Evolutionary conservation across 306 rosid genomes (phyloP).

Genomic region (Albizia julibrissin): DNA sequence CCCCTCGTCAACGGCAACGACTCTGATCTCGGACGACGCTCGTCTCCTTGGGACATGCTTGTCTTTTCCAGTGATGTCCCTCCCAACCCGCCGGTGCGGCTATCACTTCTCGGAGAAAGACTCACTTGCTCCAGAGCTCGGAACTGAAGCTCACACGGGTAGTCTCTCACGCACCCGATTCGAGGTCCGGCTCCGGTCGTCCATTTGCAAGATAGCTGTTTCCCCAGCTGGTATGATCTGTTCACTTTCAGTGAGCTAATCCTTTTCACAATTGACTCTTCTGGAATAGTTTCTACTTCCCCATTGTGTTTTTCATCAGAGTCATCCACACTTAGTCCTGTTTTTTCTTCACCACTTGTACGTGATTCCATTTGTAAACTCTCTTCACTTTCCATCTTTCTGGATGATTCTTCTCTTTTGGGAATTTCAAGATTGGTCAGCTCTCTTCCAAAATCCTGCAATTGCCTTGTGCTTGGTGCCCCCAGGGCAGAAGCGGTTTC

Average conservation of each 20-base stretch:
- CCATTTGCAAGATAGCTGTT: constrained; percentile 93
- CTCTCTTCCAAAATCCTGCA: constrained; percentile 36
- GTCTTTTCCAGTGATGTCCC: constrained; percentile 20
- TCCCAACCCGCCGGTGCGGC: constrained; percentile 31
- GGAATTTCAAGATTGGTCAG: constrained; percentile 67
- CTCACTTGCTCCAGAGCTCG: constrained; percentile 83
- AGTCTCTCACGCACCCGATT: constrained; percentile 89
- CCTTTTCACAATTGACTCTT: constrained; percentile 73
- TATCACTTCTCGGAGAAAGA: constrained; percentile 73
- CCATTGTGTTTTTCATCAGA: constrained; percentile 44
- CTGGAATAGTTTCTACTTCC: constrained; percentile 53
- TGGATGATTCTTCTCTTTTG: constrained; percentile 23
- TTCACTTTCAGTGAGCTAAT: constrained; percentile 76
- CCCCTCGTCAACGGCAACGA: constrained; percentile 55
- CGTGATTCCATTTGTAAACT: constrained; percentile 35
- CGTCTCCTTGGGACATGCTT: constrained; percentile 28
- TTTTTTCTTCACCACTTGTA: constrained; percentile 28
- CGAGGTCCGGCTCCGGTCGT: constrained; percentile 98
- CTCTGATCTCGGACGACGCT: constrained; percentile 37
- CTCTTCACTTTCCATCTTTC: constrained; percentile 37
- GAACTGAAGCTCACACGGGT: constrained; percentile 83
- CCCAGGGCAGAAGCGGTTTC: constrained; percentile 31
- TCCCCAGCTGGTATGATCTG: constrained; percentile 85
- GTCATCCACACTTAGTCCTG: constrained; percentile 11
- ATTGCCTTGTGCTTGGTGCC: constrained; percentile 38